Conservation (phyloP, 2,329 filamentous ascomycete species). For the Fusarium sp. region DNA sequence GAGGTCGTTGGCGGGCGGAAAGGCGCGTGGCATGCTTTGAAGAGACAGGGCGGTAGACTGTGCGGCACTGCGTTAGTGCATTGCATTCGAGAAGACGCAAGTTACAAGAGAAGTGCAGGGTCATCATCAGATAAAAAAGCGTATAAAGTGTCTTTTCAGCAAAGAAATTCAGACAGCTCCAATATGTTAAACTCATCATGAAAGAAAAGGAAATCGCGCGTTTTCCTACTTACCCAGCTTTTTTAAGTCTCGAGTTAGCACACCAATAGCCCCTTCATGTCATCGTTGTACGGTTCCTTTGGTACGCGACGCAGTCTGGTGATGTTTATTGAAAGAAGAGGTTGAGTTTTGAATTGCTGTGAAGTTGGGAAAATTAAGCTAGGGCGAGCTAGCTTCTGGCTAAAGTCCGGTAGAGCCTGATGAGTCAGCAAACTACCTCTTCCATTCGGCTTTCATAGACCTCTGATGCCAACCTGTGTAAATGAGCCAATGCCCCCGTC, state of each 20-base stretch:
- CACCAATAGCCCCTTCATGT: constrained; percentile 2
- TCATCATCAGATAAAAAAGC: constrained; percentile 58
- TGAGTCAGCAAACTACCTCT: constrained; percentile 3
- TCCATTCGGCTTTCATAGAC: not conserved
- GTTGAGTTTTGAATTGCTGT: constrained; percentile 18
- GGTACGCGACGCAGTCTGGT: constrained; percentile 4
- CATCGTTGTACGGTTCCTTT: constrained; percentile 12
- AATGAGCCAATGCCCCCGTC: not conserved
- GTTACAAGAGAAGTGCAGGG: not conserved
- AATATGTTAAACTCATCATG: constrained; percentile 69
- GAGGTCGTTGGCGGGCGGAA: constrained; percentile 16
- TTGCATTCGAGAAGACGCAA: not conserved
- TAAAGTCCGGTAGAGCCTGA: constrained; percentile 22
- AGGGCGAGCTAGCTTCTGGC: constrained; percentile 22
- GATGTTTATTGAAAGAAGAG: constrained; percentile 14
- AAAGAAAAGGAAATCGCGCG: constrained; percentile 22
- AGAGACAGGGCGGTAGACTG: constrained; percentile 13
- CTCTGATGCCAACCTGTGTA: not conserved
- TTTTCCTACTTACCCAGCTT: constrained; percentile 39
- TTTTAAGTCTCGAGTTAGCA: not conserved
- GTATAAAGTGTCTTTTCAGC: constrained; percentile 71
- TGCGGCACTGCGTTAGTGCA: constrained; percentile 19
- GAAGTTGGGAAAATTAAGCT: constrained; percentile 26
- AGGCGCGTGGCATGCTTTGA: constrained; percentile 40
- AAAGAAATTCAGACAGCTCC: constrained; percentile 79